phyloP scores from a whole-genome alignment of 805 yeast genomes.

The Suhomyces faveliae region DNA sequence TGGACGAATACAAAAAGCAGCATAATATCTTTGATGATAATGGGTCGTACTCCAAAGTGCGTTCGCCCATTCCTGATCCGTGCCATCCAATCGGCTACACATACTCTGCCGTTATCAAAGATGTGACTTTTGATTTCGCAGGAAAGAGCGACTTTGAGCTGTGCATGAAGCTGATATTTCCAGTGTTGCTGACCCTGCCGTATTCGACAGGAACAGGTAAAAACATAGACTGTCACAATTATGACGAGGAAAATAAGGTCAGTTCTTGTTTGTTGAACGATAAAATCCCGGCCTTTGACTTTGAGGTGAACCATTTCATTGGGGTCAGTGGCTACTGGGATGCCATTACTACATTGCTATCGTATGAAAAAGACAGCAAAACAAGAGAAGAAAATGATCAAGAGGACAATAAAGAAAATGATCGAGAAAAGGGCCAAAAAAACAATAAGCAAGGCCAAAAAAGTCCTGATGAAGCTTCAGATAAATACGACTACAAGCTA shows the following conservation, averaged over 20 bases:
- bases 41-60: conserved; percentile 14
- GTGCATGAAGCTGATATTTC: conserved; percentile 50
- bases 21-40: conserved; percentile 14
- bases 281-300: conserved; percentile 55
- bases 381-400: neutral
- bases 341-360: conserved; percentile 48
- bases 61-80: conserved; percentile 48
- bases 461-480: conserved; percentile 1
- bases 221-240: conserved; percentile 29
- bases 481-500: conserved; percentile 44
- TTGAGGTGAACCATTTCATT: conserved; percentile 53
- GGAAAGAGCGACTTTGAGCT: conserved; percentile 53
- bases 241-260: conserved; percentile 27
- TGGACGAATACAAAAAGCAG: conserved; percentile 18
- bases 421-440: too few relatives aligned
- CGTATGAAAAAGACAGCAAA: conserved; percentile 21
- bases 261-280: conserved; percentile 54
- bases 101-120: conserved; percentile 22
- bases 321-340: conserved; percentile 74
- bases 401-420: neutral
- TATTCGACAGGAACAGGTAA: conserved; percentile 20
- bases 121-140: conserved; percentile 33
- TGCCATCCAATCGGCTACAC: conserved; percentile 53
- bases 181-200: conserved; percentile 38
- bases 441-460: too few relatives aligned